Percentiles rank a stretch among this genome's conserved stretches.
phyloP scores from a whole-genome alignment of 2,329 filamentous ascomycete genomes.

The Xylaria sp. region DNA sequence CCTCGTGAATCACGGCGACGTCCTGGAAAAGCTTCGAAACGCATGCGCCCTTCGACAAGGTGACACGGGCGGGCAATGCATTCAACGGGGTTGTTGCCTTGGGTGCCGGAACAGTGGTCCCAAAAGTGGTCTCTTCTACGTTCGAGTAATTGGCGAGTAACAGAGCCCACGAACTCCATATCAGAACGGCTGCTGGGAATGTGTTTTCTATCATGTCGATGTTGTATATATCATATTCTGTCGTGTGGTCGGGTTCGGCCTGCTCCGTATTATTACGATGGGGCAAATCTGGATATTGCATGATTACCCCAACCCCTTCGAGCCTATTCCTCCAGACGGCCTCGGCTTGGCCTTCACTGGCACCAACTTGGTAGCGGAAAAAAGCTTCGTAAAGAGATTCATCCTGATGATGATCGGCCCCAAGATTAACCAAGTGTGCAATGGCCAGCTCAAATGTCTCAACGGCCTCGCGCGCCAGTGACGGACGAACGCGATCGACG shows the following conservation, averaged over 20 bases:
- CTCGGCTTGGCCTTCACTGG: neutral
- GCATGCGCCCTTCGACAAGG: neutral
- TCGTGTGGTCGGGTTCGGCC: constrained; percentile 2
- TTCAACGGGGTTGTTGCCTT: constrained; percentile 5
- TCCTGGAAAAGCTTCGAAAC: constrained; percentile 3
- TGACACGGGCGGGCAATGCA: constrained; percentile 3
- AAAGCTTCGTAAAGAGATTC: neutral
- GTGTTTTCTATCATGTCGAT: constrained; percentile 1
- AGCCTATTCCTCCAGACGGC: constrained; percentile 1
- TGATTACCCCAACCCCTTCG: constrained; percentile 3
- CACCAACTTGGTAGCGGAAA: constrained; percentile 7
- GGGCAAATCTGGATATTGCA: constrained; percentile 5
- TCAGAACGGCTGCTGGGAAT: constrained; percentile 5
- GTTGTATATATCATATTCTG: constrained; percentile 6
- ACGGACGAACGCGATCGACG: constrained; percentile 4
- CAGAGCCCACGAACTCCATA: constrained; percentile 4
- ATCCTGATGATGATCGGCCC: constrained; percentile 5
- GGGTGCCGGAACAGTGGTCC: constrained; percentile 3
- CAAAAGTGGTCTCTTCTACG: constrained; percentile 3
- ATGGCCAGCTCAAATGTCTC: constrained; percentile 6
- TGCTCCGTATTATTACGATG: constrained; percentile 7
- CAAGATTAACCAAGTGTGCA: neutral
- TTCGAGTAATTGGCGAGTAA: constrained; percentile 4
- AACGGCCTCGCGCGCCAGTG: constrained; percentile 1
- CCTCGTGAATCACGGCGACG: neutral